Base-by-base conservation (phyloP, 495 filamentous ascomycete genomes). In the Venustampulla echinocandica region DNA sequence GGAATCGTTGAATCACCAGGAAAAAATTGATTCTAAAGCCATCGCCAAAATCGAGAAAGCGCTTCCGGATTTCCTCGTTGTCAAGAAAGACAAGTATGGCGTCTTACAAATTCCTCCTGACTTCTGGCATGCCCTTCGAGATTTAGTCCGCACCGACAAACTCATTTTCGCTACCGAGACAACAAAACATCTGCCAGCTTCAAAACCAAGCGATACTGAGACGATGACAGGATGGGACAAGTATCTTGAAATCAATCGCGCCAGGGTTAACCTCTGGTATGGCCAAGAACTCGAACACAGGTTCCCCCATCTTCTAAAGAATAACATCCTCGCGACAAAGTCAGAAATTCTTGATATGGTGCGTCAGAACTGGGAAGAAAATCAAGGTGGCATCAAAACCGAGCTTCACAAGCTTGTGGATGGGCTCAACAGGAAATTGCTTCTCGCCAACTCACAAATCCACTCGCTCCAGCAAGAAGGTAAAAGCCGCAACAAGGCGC, bases 81-180 rank as follows among this genome's bases (percentile, higher is more conserved):
- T 67, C 22, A 57, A 62, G 19, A 61, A 61, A 22, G 63, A 71
- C 46, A 53, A 62, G 22, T 53, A 54, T 0, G 73, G 71, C 25
- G 65, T 68, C 23, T 41, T 61, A 0, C 53, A 65, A 34, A 69
- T 80, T 37, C 58, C 71, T 1, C 60, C 73, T 15, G 68, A 74
- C 6, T 76, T 80, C 40, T 81, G 73, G 75, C 60, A 68, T 37
- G 76, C 75, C 3, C 51, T 81, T 15, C 60, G 59, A 18, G 47
- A 47, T 10, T 47, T 50, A 38, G 56, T 61, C 11, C 45, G 38
- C 0, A 28, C 51, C 0, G 58, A 61, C 11, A 25, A 47, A 14
- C 27, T 44, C 2, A 15, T 53, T 5, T 22, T 47, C 17, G 11
- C 33, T 7, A 6, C 5, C 5, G 5, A 10, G 18, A 14, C n/a